These are phyloP conservation scores for Debaryomyces hansenii DNA, from an alignment of 805 yeast species.

Conservation along the genomic window DNA sequence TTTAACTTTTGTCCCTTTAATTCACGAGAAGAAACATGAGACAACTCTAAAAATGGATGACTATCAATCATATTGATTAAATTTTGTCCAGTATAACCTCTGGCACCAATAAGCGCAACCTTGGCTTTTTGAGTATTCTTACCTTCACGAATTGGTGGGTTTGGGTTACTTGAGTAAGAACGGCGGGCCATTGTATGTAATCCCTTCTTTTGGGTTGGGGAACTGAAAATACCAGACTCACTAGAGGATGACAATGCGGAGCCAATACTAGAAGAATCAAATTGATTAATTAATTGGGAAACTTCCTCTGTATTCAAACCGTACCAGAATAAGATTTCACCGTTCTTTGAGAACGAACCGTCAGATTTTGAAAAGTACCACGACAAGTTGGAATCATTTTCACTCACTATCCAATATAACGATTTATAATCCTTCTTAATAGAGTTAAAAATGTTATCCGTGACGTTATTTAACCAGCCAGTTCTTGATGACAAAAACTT, in stretches of 20 bases:
- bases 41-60: slow-evolving; percentile 84
- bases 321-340: slow-evolving; percentile 92
- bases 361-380: slow-evolving; percentile 94
- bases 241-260: slow-evolving; percentile 37
- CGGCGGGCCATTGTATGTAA: slow-evolving; percentile 38
- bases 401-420: slow-evolving; percentile 86
- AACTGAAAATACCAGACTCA: slow-evolving; percentile 49
- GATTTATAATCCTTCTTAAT: slow-evolving; percentile 70
- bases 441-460: slow-evolving; percentile 89
- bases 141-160: slow-evolving; percentile 70
- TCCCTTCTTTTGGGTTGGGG: slow-evolving; percentile 51
- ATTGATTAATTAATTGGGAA: slow-evolving; percentile 59
- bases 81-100: slow-evolving; percentile 97
- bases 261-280: slow-evolving; percentile 34
- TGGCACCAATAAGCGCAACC: slow-evolving; percentile 95
- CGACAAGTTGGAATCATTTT: slow-evolving; percentile 84
- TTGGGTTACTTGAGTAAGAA: slow-evolving; percentile 50
- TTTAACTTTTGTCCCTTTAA: slow-evolving; percentile 80
- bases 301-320: slow-evolving; percentile 73
- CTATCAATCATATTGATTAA: slow-evolving; percentile 80
- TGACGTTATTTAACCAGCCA: slow-evolving; percentile 97
- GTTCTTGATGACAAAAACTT: slow-evolving; percentile 83
- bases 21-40: slow-evolving; percentile 96
- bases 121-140: slow-evolving; percentile 60
- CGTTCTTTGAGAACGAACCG: slow-evolving; percentile 89